Evolutionary conservation across 306 rosid genomes (phyloP).

Genomic region (Sesbania bispinosa): DNA sequence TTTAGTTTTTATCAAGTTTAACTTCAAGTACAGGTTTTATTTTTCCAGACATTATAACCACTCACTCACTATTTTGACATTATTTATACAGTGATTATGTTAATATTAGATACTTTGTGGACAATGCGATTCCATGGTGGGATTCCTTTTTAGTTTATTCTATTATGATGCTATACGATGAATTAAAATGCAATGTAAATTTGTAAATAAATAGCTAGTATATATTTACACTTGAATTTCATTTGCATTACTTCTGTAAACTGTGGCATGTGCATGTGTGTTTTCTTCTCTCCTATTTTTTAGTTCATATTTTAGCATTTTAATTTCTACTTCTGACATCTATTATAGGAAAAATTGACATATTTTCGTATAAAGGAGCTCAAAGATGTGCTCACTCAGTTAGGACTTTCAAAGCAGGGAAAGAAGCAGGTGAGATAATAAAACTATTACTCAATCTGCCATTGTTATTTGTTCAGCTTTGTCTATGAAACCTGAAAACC

Average conservation of each 20-base stretch:
- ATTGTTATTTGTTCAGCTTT: background rate
- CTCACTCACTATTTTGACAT: background rate
- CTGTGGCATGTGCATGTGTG: background rate
- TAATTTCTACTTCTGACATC: background rate
- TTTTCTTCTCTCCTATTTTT: background rate
- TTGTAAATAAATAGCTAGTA: background rate
- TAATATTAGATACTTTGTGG: background rate
- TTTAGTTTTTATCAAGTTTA: background rate
- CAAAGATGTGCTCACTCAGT: conserved; percentile 82
- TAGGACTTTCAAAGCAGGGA: conserved; percentile 96
- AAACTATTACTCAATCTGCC: conserved; percentile 16
- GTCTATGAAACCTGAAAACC: background rate
- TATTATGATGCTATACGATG: background rate
- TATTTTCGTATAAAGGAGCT: conserved; percentile 92
- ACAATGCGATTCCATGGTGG: background rate
- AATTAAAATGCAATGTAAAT: background rate
- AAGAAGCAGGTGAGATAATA: conserved; percentile 81
- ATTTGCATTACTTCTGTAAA: conserved; percentile 8
- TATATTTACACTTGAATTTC: background rate
- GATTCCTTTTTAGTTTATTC: background rate
- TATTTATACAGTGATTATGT: background rate
- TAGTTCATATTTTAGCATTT: background rate
- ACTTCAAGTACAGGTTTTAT: background rate
- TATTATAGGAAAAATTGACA: conserved; percentile 66
- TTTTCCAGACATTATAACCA: background rate